Evolutionary conservation across 208 protist genomes (phyloP), one percentile per base, ranked within the genome.

Genomic region (Porcisia deanei): DNA sequence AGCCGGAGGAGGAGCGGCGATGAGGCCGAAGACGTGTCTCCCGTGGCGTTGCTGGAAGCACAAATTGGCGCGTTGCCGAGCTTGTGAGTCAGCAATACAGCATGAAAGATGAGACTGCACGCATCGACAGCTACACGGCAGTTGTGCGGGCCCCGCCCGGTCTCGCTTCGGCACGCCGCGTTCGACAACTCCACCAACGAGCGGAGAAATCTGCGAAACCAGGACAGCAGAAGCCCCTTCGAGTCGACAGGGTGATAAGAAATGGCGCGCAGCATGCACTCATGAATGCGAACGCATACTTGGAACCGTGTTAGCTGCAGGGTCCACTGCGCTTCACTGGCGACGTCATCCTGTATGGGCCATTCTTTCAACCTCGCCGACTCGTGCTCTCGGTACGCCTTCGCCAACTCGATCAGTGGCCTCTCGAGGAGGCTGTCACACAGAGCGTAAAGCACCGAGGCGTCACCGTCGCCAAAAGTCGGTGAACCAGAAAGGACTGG

Each of bases 181-280:
- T 94, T 94, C 43, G 84, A 78, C n/a, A 91, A 49, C 39, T 91
- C 90, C 55, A 92, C 84, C 10, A 94, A 77, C 7, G 18, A 54
- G 34, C 79, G 86, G 57, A 89, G 81, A 54, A 73, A 91, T 9
- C 59, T 43, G 6, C 30, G 37, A 72, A 88, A 87, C 85, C 85
- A 93, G 49, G 57, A 18, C 58, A 81, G 54, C 52, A 84, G 66
- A 49, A 87, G 69, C 6, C 30, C 49, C 45, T 34, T 41, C 3
- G 67, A 43, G 0, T 49, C 37, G 12, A 34, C 45, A 3, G 72
- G 77, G 63, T 79, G 55, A 45, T 45, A 39, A 8, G 55, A 25
- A 30, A 77, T 71, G 57, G 71, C 72, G 39, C 67, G 73, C 59
- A 87, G 57, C 53, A 81, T 18, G 71, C 77, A 70, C 20, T 67